Evolutionary conservation across 192 early-diverging fungal species (phyloP), one percentile per base, ranked within the genome.

Genomic region (Linnemannia hyalina): DNA sequence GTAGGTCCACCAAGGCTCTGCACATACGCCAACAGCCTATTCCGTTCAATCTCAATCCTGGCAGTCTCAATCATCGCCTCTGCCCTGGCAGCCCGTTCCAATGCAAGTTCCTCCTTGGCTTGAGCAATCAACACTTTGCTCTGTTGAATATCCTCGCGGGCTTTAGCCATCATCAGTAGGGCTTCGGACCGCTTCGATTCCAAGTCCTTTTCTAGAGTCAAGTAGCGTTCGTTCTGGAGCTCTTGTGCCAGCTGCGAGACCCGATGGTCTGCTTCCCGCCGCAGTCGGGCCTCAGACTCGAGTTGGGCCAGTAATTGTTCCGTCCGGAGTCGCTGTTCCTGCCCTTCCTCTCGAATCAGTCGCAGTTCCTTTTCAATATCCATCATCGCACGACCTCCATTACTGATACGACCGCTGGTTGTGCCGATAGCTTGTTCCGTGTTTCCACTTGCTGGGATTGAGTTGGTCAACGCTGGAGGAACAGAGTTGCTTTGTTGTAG

Each of bases 161-260:
- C 81, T 63, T 77, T 82, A 20, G 71, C 46, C 81, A 82, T 82
- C 81, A 77, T 77, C 54, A 70, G 26, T 49, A 82, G 1, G 1
- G 76, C 76, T 15, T 82, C 81, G 0, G 75, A 49, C 29, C 81
- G 52, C 10, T 70, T 76, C 6, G 70, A 76, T 13, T 82, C 81
- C 54, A 77, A 20, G 23, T 82, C 81, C 57, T 76, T 75, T 26
- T 44, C 42, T 6, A 82, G 75, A 8, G 55, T 32, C 35, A 55
- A 40, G 3, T 69, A 16, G 3, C 46, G 46, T 20, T 70, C 23
- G 0, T 72, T 69, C 60, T 77, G 71, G 16, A 73, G 38, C 3
- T 82, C 68, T 6, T 13, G 20, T 5, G 36, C 2, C 54, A 76
- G 63, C 18, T 71, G 26, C 1, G 81, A 16, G 4, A 77, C n/a